phyloP scores from a whole-genome alignment of 768 basidiomycete species.

The Tulasnella sp. region DNA sequence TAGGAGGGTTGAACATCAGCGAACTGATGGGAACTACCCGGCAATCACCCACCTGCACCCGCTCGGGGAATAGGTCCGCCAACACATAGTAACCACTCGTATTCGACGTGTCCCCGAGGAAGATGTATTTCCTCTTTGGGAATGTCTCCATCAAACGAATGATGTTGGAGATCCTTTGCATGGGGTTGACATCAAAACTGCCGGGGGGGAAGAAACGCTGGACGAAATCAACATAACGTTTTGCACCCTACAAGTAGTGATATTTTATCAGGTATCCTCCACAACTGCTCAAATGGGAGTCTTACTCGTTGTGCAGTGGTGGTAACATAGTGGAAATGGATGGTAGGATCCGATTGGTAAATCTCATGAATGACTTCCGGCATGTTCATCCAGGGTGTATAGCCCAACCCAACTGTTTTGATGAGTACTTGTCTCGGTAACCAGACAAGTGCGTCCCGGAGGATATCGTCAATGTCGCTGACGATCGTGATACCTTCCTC shows the following conservation, averaged over 20 bases:
- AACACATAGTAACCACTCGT: conserved; percentile 13
- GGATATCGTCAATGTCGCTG: conserved; percentile 29
- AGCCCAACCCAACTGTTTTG: conserved; percentile 27
- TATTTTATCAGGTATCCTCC: background rate
- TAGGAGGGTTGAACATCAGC: too few species aligned
- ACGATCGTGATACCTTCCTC: conserved; percentile 25
- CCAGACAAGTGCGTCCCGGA: conserved; percentile 28
- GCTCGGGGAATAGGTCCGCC: conserved; percentile 20
- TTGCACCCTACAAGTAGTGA: conserved; percentile 17
- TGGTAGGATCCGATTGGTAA: conserved; percentile 20
- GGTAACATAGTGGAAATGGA: conserved; percentile 29
- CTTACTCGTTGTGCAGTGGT: conserved; percentile 27
- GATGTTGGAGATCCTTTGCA: conserved; percentile 26
- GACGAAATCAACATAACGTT: conserved; percentile 27
- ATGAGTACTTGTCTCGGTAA: conserved; percentile 26
- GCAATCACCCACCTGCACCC: too few species aligned
- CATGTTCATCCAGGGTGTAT: conserved; percentile 25
- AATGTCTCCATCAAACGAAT: conserved; percentile 26
- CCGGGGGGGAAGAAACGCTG: conserved; percentile 27
- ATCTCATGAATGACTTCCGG: conserved; percentile 25
- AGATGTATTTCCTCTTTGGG: conserved; percentile 26
- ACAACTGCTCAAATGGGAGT: too few species aligned
- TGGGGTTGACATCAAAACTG: conserved; percentile 27
- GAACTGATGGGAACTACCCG: too few species aligned
- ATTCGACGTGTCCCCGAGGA: conserved; percentile 17